These are phyloP conservation scores for Candida sonorensis DNA, from an alignment of 805 yeast species.

Conservation along the genomic window DNA sequence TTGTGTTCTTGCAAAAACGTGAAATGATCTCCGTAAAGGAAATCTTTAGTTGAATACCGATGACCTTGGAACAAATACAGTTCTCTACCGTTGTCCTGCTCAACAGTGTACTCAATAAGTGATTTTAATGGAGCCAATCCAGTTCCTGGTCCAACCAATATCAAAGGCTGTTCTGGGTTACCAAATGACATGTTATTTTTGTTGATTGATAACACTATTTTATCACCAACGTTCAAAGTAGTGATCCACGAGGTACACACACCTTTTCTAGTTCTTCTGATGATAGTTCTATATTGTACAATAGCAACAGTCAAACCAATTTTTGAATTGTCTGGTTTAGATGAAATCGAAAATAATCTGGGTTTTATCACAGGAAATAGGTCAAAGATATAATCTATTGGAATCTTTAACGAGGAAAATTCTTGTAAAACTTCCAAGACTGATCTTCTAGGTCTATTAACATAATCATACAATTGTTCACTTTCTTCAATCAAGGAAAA, in stretches of 20 bases:
- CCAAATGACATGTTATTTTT: conserved; percentile 35
- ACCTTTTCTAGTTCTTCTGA: conserved; percentile 71
- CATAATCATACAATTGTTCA: conserved; percentile 82
- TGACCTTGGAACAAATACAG: conserved; percentile 70
- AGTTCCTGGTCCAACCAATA: conserved; percentile 89
- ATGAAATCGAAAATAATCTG: conserved; percentile 79
- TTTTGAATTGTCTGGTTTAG: conserved; percentile 33
- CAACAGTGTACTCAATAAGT: conserved; percentile 39
- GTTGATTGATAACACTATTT: conserved; percentile 45
- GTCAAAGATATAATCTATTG: conserved; percentile 70
- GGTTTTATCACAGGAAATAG: conserved; percentile 75
- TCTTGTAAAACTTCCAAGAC: conserved; percentile 78
- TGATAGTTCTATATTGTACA: conserved; percentile 79
- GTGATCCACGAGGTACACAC: conserved; percentile 76
- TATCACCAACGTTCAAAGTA: conserved; percentile 38
- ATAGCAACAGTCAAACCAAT: conserved; percentile 75
- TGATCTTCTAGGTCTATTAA: conserved; percentile 88
- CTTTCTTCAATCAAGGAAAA: conserved; percentile 65
- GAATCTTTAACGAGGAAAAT: conserved; percentile 69
- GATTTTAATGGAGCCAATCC: conserved; percentile 93
- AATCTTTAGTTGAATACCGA: conserved; percentile 60
- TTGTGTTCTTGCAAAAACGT: conserved; percentile 25
- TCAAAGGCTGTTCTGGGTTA: conserved; percentile 35
- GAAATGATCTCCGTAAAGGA: conserved; percentile 55
- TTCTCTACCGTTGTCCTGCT: conserved; percentile 17